phyloP scores from a whole-genome alignment of 1,284 basidiomycete genomes.

The Coriolopsis trogii region DNA sequence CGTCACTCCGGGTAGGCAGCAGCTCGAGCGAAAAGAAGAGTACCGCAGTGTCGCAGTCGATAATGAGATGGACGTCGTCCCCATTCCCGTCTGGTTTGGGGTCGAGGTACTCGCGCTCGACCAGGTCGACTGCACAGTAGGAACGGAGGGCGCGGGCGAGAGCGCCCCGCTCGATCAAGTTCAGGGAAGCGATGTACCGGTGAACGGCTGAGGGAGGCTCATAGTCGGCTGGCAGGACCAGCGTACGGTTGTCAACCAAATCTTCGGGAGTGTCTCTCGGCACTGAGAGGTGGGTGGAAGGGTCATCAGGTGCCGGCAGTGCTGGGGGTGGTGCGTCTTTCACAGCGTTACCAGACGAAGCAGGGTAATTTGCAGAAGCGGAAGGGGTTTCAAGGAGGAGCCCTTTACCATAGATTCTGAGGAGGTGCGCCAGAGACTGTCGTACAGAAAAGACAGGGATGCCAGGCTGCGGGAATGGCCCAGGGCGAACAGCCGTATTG shows the following conservation, averaged over 20 bases:
- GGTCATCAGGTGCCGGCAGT: too few species aligned
- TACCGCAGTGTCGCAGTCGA: conserved; percentile 60
- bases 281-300: background rate
- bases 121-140: conserved; percentile 52
- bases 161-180: conserved; percentile 65
- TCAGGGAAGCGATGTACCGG: conserved; percentile 67
- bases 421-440: conserved; percentile 23
- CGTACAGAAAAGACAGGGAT: conserved; percentile 8
- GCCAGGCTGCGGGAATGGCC: background rate
- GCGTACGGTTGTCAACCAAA: conserved; percentile 51
- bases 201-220: conserved; percentile 45
- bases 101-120: conserved; percentile 60
- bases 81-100: background rate
- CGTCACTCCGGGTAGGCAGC: conserved; percentile 53
- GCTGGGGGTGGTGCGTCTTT: too few species aligned
- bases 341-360: background rate
- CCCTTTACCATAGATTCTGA: conserved; percentile 23
- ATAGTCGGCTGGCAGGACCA: conserved; percentile 44
- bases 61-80: conserved; percentile 53
- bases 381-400: background rate
- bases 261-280: conserved; percentile 39
- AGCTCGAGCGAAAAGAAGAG: conserved; percentile 57
- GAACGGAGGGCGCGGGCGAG: conserved; percentile 54
- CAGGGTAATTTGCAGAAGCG: background rate
- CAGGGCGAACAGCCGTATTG: too few species aligned